Evolutionary conservation across 768 basidiomycete species (phyloP), one percentile per base, ranked within the genome.

Genomic region (Boletus vermiculosoides): DNA sequence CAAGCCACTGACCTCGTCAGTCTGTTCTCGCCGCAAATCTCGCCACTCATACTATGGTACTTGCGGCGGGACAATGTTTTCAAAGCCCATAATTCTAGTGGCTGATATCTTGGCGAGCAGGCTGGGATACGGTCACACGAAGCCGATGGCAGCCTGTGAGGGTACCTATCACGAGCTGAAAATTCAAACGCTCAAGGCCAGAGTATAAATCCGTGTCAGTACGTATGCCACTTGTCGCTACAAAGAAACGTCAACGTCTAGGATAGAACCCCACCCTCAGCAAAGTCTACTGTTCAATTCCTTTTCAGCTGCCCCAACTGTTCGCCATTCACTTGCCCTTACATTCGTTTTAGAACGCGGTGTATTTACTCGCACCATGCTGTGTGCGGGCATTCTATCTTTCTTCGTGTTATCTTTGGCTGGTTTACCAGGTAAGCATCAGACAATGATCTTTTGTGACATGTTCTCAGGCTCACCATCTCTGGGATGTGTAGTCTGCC

Each of bases 401-500:
- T 30, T 30, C 28, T 3, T 30, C 6, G 28, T 5, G 28, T 30
- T 30, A 30, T 30, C 28, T 30, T 30, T 30, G 28, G 28, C 28
- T 30, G 25, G 34, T 18, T 10, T 54, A 18, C 41, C 55, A 18
- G 52, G 53, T 42, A 33, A 47, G 51, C 46, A n/a, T 20, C 22
- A 13, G 39, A 31, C 31, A 20, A 18, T 8, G 12, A 15, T 31
- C 10, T 28, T 28, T 45, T 1, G 45, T 9, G 22, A 18, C 8
- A 5, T 15, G 18, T 52, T 40, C 49, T 50, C 53, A 52, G 23
- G 20, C 40, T 56, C 13, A 41, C 10, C n/a, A 23, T 31, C 15
- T 6, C 18, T n/a, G 42, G 42, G 12, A 12, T 20, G 36, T 6
- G 37, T 50, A 64, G 59, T 51, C 40, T 55, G 58, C 28, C 28